Evolutionary conservation across 2,329 filamentous ascomycete genomes (phyloP), one percentile per base, ranked within the genome.

Genomic region (Nemania bipapillata): DNA sequence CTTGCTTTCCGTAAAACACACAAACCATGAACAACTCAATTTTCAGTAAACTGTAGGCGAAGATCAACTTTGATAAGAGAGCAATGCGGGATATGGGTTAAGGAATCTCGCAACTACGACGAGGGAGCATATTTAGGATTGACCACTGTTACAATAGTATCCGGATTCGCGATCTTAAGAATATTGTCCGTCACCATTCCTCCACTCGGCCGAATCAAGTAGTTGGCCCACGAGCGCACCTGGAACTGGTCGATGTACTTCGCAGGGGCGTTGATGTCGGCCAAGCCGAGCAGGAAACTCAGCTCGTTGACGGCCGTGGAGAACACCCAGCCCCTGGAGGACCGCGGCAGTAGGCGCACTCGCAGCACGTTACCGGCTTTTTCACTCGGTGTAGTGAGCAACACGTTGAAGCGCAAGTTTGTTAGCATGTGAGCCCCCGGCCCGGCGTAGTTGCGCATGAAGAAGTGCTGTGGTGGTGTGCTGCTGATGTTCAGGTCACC

Each of bases 371-470:
- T 64, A 6, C 61, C 8, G 7, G 28, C 61, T n/a, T 20, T 7
- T 6, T 49, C 20, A 22, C 22, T 26, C 4, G 24, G n/a, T 22
- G 30, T 47, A 8, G 30, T 15, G 20, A 37, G 35, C 7, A 65
- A n/a, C 22, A 59, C 54, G n/a, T 65, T 65, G 45, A 65, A 65
- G n/a, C 62, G 62, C 1, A 59, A 47, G 35, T 65, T 65, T 15
- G 35, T 65, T 22, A 65, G 22, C 62, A 65, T 59, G 2, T 47
- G 45, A 1, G 62, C 47, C 0, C 62, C 62, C 1, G 62, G 54
- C 1, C 62, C 62, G 0, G 45, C 17, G 22, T 59, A 58, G 26
- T 45, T 59, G 2, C 2, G 15, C 60, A 56, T 55, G 7, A 63
- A 12, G 35, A 15, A 15, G 42, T 65, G 55, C 17, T 28, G 30